phyloP scores from a whole-genome alignment of 2,329 filamentous ascomycete genomes.

The Exophiala xenobiotica region DNA sequence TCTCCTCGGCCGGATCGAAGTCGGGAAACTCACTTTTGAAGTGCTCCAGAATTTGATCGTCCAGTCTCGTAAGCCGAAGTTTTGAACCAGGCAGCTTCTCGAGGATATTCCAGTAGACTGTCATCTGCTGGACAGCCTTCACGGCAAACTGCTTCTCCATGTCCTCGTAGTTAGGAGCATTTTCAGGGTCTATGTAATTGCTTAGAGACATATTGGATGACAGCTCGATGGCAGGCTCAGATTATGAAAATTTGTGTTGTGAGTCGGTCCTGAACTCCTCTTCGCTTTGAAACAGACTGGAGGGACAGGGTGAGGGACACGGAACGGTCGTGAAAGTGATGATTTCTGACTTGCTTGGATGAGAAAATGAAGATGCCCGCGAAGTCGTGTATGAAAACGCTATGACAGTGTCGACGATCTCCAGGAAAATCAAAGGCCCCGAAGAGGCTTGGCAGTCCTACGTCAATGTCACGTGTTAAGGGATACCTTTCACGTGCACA shows the following conservation, averaged over 20 bases:
- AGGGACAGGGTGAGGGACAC: too few relatives aligned
- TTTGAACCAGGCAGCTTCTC: slow-evolving; percentile 86
- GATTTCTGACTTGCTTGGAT: too few relatives aligned
- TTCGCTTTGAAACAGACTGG: not conserved
- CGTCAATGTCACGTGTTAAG: too few relatives aligned
- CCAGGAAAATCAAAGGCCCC: too few relatives aligned
- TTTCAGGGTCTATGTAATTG: slow-evolving; percentile 49
- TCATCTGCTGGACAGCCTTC: slow-evolving; percentile 94
- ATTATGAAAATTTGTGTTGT: not conserved
- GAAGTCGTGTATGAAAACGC: too few relatives aligned
- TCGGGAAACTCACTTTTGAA: slow-evolving; percentile 88
- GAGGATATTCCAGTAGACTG: slow-evolving; percentile 95
- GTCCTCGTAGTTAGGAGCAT: slow-evolving; percentile 69
- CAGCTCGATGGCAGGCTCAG: not conserved
- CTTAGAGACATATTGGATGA: slow-evolving; percentile 20
- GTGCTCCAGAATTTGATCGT: slow-evolving; percentile 91
- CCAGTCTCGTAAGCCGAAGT: slow-evolving; percentile 86
- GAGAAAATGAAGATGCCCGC: too few relatives aligned
- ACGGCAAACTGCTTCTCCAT: slow-evolving; percentile 99
- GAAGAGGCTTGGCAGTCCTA: too few relatives aligned
- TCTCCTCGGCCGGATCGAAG: slow-evolving; percentile 75
- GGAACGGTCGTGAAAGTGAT: too few relatives aligned
- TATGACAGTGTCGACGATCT: too few relatives aligned
- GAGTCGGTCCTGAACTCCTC: too few relatives aligned
- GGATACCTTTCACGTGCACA: too few relatives aligned